phyloP scores from a whole-genome alignment of 2,329 filamentous ascomycete genomes.

The Leptographium wingfieldii region DNA sequence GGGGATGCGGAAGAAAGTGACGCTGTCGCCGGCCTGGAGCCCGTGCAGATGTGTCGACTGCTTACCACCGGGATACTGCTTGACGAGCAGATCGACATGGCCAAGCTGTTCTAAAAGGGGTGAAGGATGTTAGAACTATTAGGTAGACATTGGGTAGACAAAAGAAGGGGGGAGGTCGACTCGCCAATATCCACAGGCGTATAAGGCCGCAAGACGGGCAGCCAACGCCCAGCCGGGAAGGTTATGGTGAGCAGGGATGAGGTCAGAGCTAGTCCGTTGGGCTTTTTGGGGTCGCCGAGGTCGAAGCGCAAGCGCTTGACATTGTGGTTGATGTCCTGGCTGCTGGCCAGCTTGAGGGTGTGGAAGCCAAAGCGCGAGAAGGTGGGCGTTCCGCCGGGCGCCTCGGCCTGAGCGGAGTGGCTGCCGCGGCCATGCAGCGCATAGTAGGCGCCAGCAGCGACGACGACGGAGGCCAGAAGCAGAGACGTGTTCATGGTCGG shows the following conservation, averaged over 20 bases:
- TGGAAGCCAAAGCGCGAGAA: conserved; percentile 24
- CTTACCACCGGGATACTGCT: conserved; percentile 54
- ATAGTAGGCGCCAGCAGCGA: conserved; percentile 12
- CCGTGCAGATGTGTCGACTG: conserved; percentile 54
- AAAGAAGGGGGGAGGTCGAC: conserved; percentile 4
- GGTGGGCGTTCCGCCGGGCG: conserved; percentile 5
- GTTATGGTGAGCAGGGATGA: conserved; percentile 48
- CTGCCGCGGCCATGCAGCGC: conserved; percentile 5
- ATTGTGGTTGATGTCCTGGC: conserved; percentile 43
- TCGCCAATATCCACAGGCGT: conserved; percentile 45
- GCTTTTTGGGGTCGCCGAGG: conserved; percentile 31
- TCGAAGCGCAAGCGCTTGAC: conserved; percentile 45
- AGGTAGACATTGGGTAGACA: not conserved
- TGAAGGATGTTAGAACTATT: not conserved
- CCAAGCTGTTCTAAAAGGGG: conserved; percentile 37
- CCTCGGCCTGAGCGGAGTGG: conserved; percentile 7
- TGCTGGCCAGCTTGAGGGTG: conserved; percentile 35
- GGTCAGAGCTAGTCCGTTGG: conserved; percentile 36
- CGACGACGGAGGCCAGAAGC: conserved; percentile 6
- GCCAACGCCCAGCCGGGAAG: conserved; percentile 41
- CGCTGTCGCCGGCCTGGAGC: conserved; percentile 45
- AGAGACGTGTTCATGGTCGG: conserved; percentile 5
- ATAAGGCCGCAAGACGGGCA: conserved; percentile 53
- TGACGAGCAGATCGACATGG: conserved; percentile 51
- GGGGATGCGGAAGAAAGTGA: conserved; percentile 45